phyloP scores from a whole-genome alignment of 2,329 filamentous ascomycete species.

The Neofusicoccum sp. region DNA sequence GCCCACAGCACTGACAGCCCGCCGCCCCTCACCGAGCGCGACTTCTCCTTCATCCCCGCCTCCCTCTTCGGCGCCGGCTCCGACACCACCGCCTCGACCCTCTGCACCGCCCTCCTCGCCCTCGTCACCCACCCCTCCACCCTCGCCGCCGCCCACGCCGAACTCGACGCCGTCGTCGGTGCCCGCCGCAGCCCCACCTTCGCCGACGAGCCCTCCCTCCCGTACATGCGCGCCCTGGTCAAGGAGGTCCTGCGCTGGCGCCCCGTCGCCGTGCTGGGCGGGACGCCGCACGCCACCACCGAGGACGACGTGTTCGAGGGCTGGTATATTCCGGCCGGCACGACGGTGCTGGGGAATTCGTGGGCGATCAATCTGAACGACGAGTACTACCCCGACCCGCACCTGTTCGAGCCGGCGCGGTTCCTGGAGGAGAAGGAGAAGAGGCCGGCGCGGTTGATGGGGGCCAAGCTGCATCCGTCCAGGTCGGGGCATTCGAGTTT shows the following conservation, averaged over 20 bases:
- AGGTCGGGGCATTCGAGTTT: slow-evolving; percentile 35
- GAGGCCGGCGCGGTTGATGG: background rate
- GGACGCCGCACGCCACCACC: slow-evolving; percentile 49
- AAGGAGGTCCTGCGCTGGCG: slow-evolving; percentile 38
- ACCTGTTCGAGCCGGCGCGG: slow-evolving; percentile 41
- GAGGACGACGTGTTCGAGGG: slow-evolving; percentile 51
- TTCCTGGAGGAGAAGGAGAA: slow-evolving; percentile 25
- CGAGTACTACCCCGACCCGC: slow-evolving; percentile 40
- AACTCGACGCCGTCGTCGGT: slow-evolving; percentile 39
- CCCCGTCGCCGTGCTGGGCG: slow-evolving; percentile 43
- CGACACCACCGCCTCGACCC: slow-evolving; percentile 51
- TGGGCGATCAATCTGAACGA: slow-evolving; percentile 46
- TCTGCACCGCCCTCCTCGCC: slow-evolving; percentile 51
- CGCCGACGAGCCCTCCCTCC: slow-evolving; percentile 37
- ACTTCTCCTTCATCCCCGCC: slow-evolving; percentile 46
- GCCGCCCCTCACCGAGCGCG: slow-evolving; percentile 37
- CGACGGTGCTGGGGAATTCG: slow-evolving; percentile 46
- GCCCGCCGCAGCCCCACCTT: slow-evolving; percentile 33
- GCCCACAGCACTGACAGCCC: slow-evolving; percentile 29
- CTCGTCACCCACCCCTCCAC: slow-evolving; percentile 48
- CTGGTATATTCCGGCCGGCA: slow-evolving; percentile 50
- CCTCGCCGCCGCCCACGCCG: slow-evolving; percentile 43
- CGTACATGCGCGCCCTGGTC: slow-evolving; percentile 40
- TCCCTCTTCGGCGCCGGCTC: slow-evolving; percentile 50
- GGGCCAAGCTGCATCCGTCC: slow-evolving; percentile 24